Conservation (phyloP, 805 yeast species). For the Candida oleophila region DNA sequence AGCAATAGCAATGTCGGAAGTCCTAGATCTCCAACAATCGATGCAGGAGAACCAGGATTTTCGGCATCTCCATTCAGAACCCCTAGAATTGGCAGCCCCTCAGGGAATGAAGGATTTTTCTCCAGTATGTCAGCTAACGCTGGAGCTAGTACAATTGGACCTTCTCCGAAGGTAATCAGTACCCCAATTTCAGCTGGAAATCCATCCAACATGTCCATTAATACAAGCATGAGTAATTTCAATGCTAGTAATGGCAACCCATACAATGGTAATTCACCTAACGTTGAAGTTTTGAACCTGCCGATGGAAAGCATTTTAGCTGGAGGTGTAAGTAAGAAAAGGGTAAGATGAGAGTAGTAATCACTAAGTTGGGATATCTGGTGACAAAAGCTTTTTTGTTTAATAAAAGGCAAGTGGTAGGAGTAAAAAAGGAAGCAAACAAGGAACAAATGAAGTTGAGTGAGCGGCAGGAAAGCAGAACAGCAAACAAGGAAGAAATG, state of each 20-base stretch:
- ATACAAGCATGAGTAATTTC: not conserved
- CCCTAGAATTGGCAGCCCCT: conserved; percentile 12
- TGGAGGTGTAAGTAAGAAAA: conserved; percentile 9
- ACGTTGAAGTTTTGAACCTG: not conserved
- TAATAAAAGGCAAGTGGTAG: too few species aligned
- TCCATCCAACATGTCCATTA: not conserved
- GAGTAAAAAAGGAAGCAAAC: too few species aligned
- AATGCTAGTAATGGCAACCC: conserved; percentile 14
- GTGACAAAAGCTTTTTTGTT: too few species aligned
- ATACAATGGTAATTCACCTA: not conserved
- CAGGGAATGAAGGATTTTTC: conserved; percentile 2
- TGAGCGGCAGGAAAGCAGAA: too few species aligned
- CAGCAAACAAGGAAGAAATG: too few species aligned
- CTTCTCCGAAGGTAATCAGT: not conserved
- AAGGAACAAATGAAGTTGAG: too few species aligned
- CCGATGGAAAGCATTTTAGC: conserved; percentile 11
- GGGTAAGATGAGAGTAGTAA: too few species aligned
- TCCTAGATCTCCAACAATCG: conserved; percentile 1
- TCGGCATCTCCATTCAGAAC: conserved; percentile 13
- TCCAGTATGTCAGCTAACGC: not conserved
- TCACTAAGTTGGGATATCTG: too few species aligned
- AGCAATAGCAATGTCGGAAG: conserved; percentile 12
- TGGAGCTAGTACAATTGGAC: not conserved
- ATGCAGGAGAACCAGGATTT: conserved; percentile 1
- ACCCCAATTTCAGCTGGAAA: not conserved